Percentiles rank a stretch among this genome's conserved stretches.
Evolutionary conservation across 2,329 filamentous ascomycete genomes (phyloP).

Genomic region (Aspergillus proliferans): DNA sequence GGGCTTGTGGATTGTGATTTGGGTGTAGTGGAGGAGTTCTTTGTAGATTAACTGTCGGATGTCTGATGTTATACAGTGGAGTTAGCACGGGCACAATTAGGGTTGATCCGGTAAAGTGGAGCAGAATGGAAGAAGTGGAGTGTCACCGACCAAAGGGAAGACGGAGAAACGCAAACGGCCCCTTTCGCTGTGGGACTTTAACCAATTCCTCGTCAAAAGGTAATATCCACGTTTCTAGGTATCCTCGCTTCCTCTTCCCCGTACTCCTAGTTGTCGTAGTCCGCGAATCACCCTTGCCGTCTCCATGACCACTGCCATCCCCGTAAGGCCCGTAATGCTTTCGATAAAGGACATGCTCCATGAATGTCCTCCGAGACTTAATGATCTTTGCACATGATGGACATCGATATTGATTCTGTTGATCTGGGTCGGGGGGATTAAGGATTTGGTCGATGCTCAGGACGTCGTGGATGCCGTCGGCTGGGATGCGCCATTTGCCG

Average conservation of each 20-base stretch:
- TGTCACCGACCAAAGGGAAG: background rate
- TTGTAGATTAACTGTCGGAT: background rate
- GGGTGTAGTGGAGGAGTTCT: background rate
- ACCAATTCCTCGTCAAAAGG: background rate
- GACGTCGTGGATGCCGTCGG: slow-evolving; percentile 13
- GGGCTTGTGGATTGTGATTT: background rate
- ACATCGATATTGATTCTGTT: background rate
- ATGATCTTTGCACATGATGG: background rate
- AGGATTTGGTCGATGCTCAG: slow-evolving; percentile 7
- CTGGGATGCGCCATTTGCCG: slow-evolving; percentile 6
- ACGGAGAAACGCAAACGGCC: background rate
- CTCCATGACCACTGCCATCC: too few relatives aligned
- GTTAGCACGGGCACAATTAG: too few relatives aligned
- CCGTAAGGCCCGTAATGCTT: background rate
- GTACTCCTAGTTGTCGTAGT: too few relatives aligned
- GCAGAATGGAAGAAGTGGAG: background rate
- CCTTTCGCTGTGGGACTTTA: background rate
- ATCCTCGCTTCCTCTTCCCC: background rate
- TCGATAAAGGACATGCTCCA: background rate
- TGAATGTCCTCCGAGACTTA: background rate
- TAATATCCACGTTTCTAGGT: background rate
- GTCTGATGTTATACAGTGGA: background rate
- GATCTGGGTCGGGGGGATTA: background rate
- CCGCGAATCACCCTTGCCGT: too few relatives aligned
- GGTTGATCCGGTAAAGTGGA: background rate